Evolutionary conservation across 371 early-diverging fungal species (phyloP).

Genomic region (Dichotomocladium elegans): DNA sequence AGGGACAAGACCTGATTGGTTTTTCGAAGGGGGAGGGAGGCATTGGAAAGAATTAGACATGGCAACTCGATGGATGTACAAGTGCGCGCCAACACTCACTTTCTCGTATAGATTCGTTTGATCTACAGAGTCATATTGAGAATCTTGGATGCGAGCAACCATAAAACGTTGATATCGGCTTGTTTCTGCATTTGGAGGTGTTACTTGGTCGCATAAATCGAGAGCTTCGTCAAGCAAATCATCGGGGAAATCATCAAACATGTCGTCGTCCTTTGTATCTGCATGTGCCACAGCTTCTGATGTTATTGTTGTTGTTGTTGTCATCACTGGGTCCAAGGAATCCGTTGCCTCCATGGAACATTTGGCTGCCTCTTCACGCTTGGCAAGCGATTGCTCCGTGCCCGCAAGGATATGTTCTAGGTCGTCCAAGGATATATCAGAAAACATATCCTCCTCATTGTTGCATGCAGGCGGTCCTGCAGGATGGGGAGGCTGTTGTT

Average conservation of each 20-base stretch:
- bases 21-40: no score
- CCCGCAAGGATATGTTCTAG: no score
- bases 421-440: constrained; percentile 13
- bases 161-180: constrained; percentile 12
- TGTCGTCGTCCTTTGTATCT: constrained; percentile 28
- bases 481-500: no score
- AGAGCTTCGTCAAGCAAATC: constrained; percentile 22
- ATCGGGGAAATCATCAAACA: constrained; percentile 39
- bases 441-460: constrained; percentile 19
- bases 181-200: neutral
- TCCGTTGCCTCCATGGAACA: neutral
- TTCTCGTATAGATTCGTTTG: constrained; percentile 3
- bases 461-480: no score
- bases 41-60: no score
- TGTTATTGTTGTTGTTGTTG: neutral
- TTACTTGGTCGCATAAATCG: no score
- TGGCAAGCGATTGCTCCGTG: neutral
- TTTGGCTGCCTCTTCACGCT: neutral
- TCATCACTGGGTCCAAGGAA: neutral
- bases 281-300: constrained; percentile 11
- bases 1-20: constrained; percentile 19
- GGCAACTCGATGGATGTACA: neutral
- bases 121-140: neutral
- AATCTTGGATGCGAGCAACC: constrained; percentile 1
- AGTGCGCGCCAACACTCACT: neutral